These are phyloP conservation scores for Ceratocystiopsis minuta DNA, from an alignment of 2,329 filamentous ascomycete genomes.

Conservation along the genomic window DNA sequence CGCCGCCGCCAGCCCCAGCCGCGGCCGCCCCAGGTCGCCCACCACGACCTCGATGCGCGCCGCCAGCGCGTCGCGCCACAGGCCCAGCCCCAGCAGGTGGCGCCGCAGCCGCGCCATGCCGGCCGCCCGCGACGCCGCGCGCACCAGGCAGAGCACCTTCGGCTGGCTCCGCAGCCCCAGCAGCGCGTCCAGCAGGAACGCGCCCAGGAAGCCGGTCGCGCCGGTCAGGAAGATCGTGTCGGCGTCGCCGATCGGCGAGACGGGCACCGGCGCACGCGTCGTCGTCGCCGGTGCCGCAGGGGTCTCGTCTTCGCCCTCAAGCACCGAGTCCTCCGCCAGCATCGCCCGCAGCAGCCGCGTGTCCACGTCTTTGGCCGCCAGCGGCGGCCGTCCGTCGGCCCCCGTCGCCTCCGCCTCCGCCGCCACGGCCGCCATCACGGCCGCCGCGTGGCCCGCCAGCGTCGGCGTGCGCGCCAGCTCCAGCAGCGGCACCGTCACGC, in stretches of 20 bases:
- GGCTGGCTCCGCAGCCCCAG: too few relatives aligned
- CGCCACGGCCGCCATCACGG: conserved; percentile 54
- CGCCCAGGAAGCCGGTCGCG: conserved; percentile 76
- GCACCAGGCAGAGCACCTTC: too few relatives aligned
- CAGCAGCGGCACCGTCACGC: conserved; percentile 53
- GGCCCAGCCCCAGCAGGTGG: conserved; percentile 54
- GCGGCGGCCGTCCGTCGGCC: too few relatives aligned
- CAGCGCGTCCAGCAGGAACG: conserved; percentile 13
- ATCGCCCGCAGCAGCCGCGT: conserved; percentile 2
- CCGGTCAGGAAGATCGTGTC: conserved; percentile 66
- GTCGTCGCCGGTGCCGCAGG: too few relatives aligned
- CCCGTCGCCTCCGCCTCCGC: conserved; percentile 29
- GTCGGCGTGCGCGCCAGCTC: conserved; percentile 56
- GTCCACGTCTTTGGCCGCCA: conserved; percentile 1
- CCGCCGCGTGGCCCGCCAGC: conserved; percentile 52
- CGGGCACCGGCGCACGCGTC: too few relatives aligned
- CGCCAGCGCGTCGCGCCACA: conserved; percentile 40
- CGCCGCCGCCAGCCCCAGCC: conserved; percentile 50
- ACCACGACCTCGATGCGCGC: conserved; percentile 45
- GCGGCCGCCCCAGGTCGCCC: conserved; percentile 56
- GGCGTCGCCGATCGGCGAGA: conserved; percentile 4
- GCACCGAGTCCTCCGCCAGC: too few relatives aligned
- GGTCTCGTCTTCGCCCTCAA: too few relatives aligned
- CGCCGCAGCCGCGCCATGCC: conserved; percentile 29
- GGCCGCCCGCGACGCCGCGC: conserved; percentile 32